Conservation (phyloP, 202 grass and related monocot species). For the Panicum hallii region DNA sequence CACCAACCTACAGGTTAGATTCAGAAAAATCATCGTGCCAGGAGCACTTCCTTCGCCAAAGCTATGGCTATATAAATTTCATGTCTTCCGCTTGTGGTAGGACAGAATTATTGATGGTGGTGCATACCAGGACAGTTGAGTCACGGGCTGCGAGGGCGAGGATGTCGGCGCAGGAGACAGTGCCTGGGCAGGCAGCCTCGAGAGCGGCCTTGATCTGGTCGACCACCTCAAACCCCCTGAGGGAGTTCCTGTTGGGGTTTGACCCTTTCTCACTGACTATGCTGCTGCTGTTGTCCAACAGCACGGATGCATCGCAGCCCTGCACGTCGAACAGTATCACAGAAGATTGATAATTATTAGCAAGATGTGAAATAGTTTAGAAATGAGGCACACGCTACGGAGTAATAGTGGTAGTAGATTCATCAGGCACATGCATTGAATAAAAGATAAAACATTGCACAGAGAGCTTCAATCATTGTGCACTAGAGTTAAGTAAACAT, state of each 20-base stretch:
- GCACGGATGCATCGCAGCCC: slow-evolving; percentile 81
- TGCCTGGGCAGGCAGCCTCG: slow-evolving; percentile 66
- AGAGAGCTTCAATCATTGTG: slow-evolving; percentile 41
- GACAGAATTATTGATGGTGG: not conserved
- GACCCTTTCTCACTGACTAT: slow-evolving; percentile 88
- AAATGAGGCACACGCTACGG: not conserved
- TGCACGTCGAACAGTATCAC: slow-evolving; percentile 29
- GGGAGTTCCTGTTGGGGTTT: slow-evolving; percentile 74
- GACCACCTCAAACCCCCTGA: slow-evolving; percentile 76
- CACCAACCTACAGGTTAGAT: slow-evolving; percentile 66
- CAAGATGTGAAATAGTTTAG: not conserved
- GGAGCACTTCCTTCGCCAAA: not conserved
- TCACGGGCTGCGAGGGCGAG: slow-evolving; percentile 68
- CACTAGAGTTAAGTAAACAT: slow-evolving; percentile 26
- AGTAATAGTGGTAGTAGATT: not conserved
- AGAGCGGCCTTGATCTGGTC: slow-evolving; percentile 78
- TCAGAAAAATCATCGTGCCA: slow-evolving; percentile 16
- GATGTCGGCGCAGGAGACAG: slow-evolving; percentile 80
- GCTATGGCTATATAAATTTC: not conserved
- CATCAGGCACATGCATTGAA: slow-evolving; percentile 26
- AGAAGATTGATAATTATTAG: slow-evolving; percentile 23
- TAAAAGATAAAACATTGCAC: slow-evolving; percentile 21
- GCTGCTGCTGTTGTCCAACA: slow-evolving; percentile 76
- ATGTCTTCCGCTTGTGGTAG: not conserved
- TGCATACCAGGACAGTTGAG: slow-evolving; percentile 61